Evolutionary conservation across 2,329 filamentous ascomycete genomes (phyloP).

Genomic region (Phoma sp.): DNA sequence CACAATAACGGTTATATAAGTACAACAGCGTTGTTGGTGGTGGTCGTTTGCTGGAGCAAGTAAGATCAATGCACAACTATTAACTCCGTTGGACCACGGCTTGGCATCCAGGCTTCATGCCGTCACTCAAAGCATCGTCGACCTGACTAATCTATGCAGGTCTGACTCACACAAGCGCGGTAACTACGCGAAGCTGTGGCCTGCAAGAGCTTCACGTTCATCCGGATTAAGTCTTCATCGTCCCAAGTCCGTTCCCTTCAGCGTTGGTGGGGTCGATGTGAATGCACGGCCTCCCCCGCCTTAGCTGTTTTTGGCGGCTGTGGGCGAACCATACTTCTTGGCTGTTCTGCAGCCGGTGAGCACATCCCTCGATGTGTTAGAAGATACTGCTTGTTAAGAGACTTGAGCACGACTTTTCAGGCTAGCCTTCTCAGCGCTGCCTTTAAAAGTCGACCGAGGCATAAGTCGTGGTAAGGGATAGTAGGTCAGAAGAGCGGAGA

Average conservation of each 20-base stretch:
- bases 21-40: constrained; percentile 3
- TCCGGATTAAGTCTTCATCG: not conserved
- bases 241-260: not conserved
- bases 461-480: too few species aligned
- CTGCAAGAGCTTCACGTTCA: constrained; percentile 1
- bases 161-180: constrained; percentile 27
- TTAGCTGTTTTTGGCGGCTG: constrained; percentile 2
- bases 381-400: not conserved
- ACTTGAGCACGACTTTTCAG: too few species aligned
- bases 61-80: constrained; percentile 24
- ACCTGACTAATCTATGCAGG: constrained; percentile 19
- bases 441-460: too few species aligned
- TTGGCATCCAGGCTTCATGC: constrained; percentile 12
- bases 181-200: not conserved
- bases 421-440: too few species aligned
- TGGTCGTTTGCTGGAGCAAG: constrained; percentile 5
- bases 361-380: too few species aligned
- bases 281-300: constrained; percentile 8
- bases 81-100: constrained; percentile 26
- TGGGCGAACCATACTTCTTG: too few species aligned
- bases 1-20: not conserved
- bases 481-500: too few species aligned
- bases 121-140: constrained; percentile 11
- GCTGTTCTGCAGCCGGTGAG: too few species aligned
- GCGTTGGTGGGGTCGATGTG: constrained; percentile 3